Evolutionary conservation across 768 basidiomycete genomes (phyloP).

Genomic region (Agaricus sinodeliciosus): DNA sequence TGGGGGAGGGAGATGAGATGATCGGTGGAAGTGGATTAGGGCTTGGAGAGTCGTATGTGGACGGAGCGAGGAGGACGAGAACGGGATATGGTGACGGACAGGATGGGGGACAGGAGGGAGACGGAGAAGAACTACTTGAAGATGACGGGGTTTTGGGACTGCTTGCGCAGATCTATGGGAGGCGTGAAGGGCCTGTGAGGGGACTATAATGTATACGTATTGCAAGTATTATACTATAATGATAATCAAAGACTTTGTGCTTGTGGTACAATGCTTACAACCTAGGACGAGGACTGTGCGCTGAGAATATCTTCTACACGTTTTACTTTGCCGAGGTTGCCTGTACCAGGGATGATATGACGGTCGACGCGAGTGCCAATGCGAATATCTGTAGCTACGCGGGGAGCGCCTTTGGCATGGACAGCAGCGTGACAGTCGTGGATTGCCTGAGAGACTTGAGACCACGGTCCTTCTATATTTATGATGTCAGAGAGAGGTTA

Average conservation of each 20-base stretch:
- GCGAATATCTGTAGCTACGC: slow-evolving; percentile 88
- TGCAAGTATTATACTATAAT: neutral
- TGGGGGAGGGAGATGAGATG: slow-evolving; percentile 6
- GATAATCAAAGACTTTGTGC: neutral
- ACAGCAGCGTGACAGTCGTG: slow-evolving; percentile 88
- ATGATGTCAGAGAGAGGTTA: neutral
- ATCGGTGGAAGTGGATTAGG: slow-evolving; percentile 33
- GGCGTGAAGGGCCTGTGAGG: slow-evolving; percentile 44
- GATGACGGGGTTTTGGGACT: slow-evolving; percentile 84
- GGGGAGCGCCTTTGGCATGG: slow-evolving; percentile 66
- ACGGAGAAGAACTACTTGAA: slow-evolving; percentile 52
- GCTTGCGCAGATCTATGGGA: slow-evolving; percentile 80
- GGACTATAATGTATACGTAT: slow-evolving; percentile 26
- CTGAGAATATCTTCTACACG: slow-evolving; percentile 75
- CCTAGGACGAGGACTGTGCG: no score
- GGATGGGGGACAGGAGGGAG: slow-evolving; percentile 45
- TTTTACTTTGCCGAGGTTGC: slow-evolving; percentile 73
- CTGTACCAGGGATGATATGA: slow-evolving; percentile 52
- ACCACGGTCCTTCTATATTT: slow-evolving; percentile 74
- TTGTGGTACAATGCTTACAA: neutral
- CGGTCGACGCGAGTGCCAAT: slow-evolving; percentile 86
- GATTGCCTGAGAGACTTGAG: slow-evolving; percentile 76
- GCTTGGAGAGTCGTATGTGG: slow-evolving; percentile 72
- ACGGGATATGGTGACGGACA: slow-evolving; percentile 31
- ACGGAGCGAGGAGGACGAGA: slow-evolving; percentile 38